A percentile compares a stretch with the other conserved stretches of the same genome.
Conservation (phyloP, 176 grass and related monocot species). For the Hsuehochloa calcarea region DNA sequence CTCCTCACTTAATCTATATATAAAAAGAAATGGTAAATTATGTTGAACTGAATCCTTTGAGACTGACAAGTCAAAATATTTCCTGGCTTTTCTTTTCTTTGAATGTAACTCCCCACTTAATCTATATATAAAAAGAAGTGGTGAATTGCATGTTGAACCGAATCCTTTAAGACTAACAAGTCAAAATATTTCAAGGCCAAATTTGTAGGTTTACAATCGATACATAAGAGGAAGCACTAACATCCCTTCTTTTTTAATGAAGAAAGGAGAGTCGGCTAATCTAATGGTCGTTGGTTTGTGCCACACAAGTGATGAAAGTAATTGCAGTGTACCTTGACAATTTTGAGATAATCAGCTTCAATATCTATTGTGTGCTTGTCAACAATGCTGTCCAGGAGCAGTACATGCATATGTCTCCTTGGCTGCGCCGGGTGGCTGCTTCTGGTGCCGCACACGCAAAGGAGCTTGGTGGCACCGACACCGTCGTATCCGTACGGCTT, state of each 20-base stretch:
- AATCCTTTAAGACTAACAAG: background rate
- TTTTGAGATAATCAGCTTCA: conserved; percentile 62
- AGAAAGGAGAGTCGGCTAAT: background rate
- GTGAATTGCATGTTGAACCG: background rate
- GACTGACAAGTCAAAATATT: background rate
- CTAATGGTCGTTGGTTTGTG: background rate
- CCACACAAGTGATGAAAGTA: conserved; percentile 3
- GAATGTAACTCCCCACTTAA: background rate
- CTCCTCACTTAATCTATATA: background rate
- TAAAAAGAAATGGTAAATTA: background rate
- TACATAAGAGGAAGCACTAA: background rate
- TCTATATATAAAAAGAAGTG: background rate
- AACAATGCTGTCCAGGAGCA: conserved; percentile 77
- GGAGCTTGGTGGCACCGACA: too few relatives aligned
- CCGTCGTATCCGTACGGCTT: too few relatives aligned
- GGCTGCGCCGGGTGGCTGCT: too few relatives aligned
- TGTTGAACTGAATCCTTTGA: background rate
- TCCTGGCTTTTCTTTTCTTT: background rate
- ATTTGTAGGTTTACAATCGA: background rate
- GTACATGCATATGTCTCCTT: conserved; percentile 52
- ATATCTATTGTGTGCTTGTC: conserved; percentile 90
- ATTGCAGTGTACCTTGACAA: conserved; percentile 62
- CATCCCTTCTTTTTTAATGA: background rate
- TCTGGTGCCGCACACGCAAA: too few relatives aligned
- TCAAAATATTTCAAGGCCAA: background rate